Percentiles rank a stretch among this genome's conserved stretches.
Conservation (phyloP, 148 eudicot species). For the Camellia granthamiana region DNA sequence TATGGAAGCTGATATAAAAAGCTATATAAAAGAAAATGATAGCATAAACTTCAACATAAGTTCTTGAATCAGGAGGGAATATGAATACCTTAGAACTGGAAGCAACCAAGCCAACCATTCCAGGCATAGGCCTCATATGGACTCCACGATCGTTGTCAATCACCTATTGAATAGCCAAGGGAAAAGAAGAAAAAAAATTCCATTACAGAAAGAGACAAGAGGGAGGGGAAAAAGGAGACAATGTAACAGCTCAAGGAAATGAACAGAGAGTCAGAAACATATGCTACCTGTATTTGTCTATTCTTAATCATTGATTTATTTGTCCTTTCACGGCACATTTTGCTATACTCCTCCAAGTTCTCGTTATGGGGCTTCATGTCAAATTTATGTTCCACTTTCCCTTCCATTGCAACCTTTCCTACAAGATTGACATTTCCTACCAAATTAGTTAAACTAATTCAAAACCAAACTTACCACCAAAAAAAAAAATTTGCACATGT, state of each 20-base stretch:
- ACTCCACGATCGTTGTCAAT: slow-evolving; percentile 90
- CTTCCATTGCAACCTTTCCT: slow-evolving; percentile 86
- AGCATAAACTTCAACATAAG: not conserved
- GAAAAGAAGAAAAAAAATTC: not conserved
- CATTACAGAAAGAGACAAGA: not conserved
- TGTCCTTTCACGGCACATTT: slow-evolving; percentile 93
- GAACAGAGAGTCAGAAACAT: not conserved
- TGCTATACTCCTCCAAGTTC: slow-evolving; percentile 88
- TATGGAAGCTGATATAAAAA: not conserved
- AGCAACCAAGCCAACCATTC: slow-evolving; percentile 74
- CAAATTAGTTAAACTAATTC: not conserved
- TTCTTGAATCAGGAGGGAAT: not conserved
- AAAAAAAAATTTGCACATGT: not conserved
- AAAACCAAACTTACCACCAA: not conserved
- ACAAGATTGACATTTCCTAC: slow-evolving; percentile 4
- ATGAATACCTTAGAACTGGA: slow-evolving; percentile 61
- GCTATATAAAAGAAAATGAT: not conserved
- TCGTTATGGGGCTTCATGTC: slow-evolving; percentile 91
- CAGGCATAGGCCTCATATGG: slow-evolving; percentile 99
- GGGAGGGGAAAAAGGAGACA: not conserved
- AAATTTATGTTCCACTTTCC: slow-evolving; percentile 90
- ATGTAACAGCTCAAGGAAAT: not conserved
- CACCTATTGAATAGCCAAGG: slow-evolving; percentile 42
- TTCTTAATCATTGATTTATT: slow-evolving; percentile 92
- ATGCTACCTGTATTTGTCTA: slow-evolving; percentile 75